Percentiles rank a stretch among this genome's conserved stretches.
Evolutionary conservation across 2,329 filamentous ascomycete species (phyloP).

Genomic region (Colletotrichum sp.): DNA sequence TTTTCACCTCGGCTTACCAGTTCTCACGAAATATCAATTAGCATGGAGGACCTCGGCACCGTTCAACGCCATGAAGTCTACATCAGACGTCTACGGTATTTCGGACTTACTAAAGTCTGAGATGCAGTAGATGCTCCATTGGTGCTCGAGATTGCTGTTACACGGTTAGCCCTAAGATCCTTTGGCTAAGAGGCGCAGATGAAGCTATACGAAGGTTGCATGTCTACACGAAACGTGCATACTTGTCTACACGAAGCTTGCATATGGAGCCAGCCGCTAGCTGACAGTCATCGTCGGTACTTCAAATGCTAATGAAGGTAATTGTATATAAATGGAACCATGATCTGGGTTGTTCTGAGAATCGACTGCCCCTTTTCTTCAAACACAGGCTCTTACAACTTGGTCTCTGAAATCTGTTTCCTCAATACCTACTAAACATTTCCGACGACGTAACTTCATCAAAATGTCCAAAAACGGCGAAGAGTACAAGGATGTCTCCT

Average conservation of each 20-base stretch:
- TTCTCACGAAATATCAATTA: neutral
- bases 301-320: neutral
- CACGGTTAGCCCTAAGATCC: neutral
- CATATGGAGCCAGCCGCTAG: neutral
- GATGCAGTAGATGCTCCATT: neutral
- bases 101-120: neutral
- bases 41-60: neutral
- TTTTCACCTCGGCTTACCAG: neutral
- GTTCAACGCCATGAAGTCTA: neutral
- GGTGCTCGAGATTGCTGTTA: neutral
- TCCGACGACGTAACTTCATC: neutral
- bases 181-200: neutral
- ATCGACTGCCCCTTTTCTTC: neutral
- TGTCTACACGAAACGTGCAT: neutral
- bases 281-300: neutral
- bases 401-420: neutral
- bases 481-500: conserved; percentile 7
- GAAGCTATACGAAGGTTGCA: neutral
- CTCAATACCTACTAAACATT: neutral
- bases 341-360: neutral
- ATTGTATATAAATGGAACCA: neutral
- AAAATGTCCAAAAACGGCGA: neutral
- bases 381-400: neutral
- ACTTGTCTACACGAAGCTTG: neutral
- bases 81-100: neutral